These are phyloP conservation scores for Eucalyptus paniculata DNA, from an alignment of 345 rosid species.

Conservation along the genomic window DNA sequence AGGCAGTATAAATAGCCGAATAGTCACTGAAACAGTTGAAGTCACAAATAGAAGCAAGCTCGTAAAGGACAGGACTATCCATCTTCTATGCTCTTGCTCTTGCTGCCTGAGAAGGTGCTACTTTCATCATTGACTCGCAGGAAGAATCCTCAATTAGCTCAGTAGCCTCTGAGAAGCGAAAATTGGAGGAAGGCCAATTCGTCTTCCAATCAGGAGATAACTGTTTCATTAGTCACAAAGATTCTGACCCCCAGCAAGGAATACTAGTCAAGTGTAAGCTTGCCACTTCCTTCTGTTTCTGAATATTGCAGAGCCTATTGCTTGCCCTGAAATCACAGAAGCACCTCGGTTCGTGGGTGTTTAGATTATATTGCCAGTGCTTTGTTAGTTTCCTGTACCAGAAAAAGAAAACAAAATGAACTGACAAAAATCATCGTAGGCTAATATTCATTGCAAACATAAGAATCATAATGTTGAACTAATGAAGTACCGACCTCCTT, in stretches of 20 bases:
- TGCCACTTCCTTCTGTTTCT: neutral
- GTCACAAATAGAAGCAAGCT: neutral
- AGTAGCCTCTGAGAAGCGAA: neutral
- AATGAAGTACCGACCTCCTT: neutral
- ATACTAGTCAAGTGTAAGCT: neutral
- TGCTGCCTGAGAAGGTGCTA: neutral
- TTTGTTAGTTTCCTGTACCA: neutral
- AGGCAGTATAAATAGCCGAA: neutral
- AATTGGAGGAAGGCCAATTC: neutral
- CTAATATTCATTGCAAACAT: neutral
- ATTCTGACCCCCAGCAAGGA: neutral
- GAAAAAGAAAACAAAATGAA: neutral
- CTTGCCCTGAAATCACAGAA: neutral
- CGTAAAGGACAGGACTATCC: neutral
- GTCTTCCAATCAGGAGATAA: neutral
- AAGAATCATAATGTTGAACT: neutral
- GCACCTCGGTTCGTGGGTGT: neutral
- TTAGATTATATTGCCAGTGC: neutral
- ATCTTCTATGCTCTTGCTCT: neutral
- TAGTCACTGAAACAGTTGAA: accelerated
- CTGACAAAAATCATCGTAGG: neutral
- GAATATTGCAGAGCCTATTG: neutral
- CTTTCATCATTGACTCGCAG: neutral
- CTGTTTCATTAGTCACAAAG: neutral
- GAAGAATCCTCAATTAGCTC: neutral